A percentile compares a stretch with the other conserved stretches of the same genome.
phyloP scores from a whole-genome alignment of 352 stramenopile genomes.

The Phytophthora idaei region DNA sequence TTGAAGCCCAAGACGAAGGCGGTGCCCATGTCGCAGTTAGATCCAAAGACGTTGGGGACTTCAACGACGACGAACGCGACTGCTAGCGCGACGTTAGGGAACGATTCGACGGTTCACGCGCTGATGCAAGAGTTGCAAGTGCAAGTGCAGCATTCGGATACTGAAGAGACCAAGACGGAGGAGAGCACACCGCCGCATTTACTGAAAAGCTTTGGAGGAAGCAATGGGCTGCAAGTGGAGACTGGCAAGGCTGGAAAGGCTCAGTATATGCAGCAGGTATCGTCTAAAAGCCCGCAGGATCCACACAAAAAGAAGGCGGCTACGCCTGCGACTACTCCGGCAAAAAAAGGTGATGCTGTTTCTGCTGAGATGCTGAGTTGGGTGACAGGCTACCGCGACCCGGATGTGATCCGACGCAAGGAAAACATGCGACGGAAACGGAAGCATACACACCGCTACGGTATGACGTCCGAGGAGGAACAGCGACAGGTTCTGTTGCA shows the following conservation, averaged over 20 bases:
- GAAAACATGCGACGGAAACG: conserved; percentile 56
- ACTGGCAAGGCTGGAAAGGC: conserved; percentile 5
- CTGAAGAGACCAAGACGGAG: conserved; percentile 59
- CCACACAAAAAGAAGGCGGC: conserved; percentile 25
- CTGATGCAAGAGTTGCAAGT: conserved; percentile 63
- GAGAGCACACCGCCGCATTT: conserved; percentile 52
- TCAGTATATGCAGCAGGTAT: conserved; percentile 31
- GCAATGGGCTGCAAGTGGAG: conserved; percentile 4
- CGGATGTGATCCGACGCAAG: conserved; percentile 62
- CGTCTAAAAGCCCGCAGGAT: conserved; percentile 32
- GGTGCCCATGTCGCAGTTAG: conserved; percentile 23
- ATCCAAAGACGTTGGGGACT: conserved; percentile 19
- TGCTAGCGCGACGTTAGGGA: conserved; percentile 33
- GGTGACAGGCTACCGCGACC: conserved; percentile 59
- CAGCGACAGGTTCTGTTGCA: conserved; percentile 34
- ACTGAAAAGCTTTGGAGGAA: conserved; percentile 18
- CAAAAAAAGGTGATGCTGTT: conserved; percentile 35
- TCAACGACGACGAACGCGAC: conserved; percentile 2
- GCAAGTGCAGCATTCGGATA: conserved; percentile 29
- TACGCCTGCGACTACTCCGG: conserved; percentile 6
- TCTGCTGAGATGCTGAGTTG: conserved; percentile 59
- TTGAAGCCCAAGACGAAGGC: conserved; percentile 16
- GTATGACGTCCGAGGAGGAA: conserved; percentile 49
- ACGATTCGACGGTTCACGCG: conserved; percentile 47
- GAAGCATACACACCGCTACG: conserved; percentile 41